Evolutionary conservation across 2,329 filamentous ascomycete genomes (phyloP).

Genomic region (Stachybotrys elegans): DNA sequence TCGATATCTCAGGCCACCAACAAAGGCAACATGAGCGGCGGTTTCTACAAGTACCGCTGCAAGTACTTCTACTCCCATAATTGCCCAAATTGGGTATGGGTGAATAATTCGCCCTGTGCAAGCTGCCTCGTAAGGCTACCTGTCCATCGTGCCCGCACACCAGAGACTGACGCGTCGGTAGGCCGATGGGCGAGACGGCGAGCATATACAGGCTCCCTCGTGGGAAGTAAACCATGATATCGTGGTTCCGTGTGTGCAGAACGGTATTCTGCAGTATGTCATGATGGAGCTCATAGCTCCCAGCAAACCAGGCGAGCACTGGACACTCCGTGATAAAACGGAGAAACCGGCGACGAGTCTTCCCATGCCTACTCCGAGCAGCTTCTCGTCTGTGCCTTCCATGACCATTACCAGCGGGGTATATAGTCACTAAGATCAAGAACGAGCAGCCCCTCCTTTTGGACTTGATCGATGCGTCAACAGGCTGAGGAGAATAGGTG

Average conservation of each 20-base stretch:
- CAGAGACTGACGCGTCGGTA: conserved; percentile 19
- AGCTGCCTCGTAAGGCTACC: conserved; percentile 40
- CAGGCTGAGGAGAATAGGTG: too few relatives aligned
- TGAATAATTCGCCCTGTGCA: conserved; percentile 44
- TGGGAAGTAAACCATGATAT: conserved; percentile 33
- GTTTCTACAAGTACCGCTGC: conserved; percentile 50
- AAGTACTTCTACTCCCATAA: conserved; percentile 49
- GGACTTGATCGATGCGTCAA: too few relatives aligned
- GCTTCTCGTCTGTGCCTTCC: too few relatives aligned
- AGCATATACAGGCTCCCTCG: conserved; percentile 21
- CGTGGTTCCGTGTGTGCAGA: conserved; percentile 38
- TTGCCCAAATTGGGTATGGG: conserved; percentile 50
- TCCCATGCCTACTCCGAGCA: too few relatives aligned
- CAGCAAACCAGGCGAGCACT: conserved; percentile 30
- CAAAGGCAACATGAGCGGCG: conserved; percentile 26
- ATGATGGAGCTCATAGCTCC: conserved; percentile 40
- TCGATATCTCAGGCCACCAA: too few relatives aligned
- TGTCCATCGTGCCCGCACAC: neutral
- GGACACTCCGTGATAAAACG: conserved; percentile 29
- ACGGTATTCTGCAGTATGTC: conserved; percentile 42
- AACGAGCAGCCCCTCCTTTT: too few relatives aligned
- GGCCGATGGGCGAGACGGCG: conserved; percentile 45
- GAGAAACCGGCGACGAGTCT: conserved; percentile 17
- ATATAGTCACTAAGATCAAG: too few relatives aligned
- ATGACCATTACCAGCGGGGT: too few relatives aligned